Base-by-base conservation (phyloP, 2,329 filamentous ascomycete genomes). In the Aspergillus tubingensis region DNA sequence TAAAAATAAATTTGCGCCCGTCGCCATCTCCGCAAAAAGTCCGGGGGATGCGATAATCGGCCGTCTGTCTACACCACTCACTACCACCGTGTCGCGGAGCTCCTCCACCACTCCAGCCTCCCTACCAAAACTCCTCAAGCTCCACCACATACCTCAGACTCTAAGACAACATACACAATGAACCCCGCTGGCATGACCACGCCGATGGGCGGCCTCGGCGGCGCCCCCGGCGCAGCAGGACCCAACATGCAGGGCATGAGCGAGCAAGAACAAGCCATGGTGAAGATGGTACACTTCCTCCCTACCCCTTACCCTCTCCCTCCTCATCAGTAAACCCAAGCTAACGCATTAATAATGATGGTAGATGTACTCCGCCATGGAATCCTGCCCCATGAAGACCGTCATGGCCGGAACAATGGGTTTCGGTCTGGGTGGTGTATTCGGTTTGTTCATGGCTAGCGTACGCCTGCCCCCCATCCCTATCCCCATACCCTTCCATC, bases 371-470 rank as follows among this genome's bases (percentile, higher is more conserved):
- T 79, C 82, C 23, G 86, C 87, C 47, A 96, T 97, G 91, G 93
- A 98, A 78, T 96, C 91, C 36, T 99, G 95, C 75, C 87, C 89
- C 23, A 88, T 88, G 60, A 99, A 99, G 78, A 91, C 92, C 17
- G 88, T 87, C 68, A 90, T 99, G 79, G 91, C 93, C 0, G 95
- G 94, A 59, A 91, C 90, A 23, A 96, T 96, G 86, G 95, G 95
- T 15, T 97, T 97, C 71, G 95, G 89, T 39, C 88, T 99, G 67
- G 95, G 95, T 64, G 95, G 92, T 71, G 82, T 96, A 47, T 99
- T 99, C 69, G 95, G 95, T 68, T 85, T 98, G 71, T 99, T 99
- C 82, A 99, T 98, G 94, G 92, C 93, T 61, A 95, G 91, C 72
- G 92, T 96, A 87, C 65, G 89, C 82, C 19, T 41, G 21, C 13